phyloP scores from a whole-genome alignment of 371 early-diverging fungal genomes.

The Haplosporangium sp. region DNA sequence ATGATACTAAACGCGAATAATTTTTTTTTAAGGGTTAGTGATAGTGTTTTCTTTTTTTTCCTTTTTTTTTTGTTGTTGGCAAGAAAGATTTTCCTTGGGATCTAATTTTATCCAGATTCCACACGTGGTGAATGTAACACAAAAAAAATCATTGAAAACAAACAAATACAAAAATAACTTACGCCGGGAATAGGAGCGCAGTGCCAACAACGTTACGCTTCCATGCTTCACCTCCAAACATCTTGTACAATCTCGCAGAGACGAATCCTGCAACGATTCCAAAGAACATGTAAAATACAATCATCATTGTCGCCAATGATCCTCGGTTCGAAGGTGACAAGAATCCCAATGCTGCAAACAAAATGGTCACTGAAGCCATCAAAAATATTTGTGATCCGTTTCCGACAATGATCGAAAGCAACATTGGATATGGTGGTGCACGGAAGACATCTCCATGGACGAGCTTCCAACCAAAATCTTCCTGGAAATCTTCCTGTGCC shows the following conservation, averaged over 20 bases:
- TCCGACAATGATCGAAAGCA: constrained; percentile 90
- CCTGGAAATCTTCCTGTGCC: constrained; percentile 84
- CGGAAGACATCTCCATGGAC: constrained; percentile 96
- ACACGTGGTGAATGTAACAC: not conserved
- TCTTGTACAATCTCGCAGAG: constrained; percentile 93
- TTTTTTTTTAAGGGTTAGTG: not conserved
- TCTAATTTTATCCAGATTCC: not conserved
- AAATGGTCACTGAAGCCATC: constrained; percentile 85
- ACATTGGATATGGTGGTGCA: constrained; percentile 80
- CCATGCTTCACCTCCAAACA: constrained; percentile 93
- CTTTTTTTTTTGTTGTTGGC: not conserved
- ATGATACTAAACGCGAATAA: constrained; percentile 58
- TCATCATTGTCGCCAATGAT: constrained; percentile 88
- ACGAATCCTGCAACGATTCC: constrained; percentile 88
- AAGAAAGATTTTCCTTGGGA: not conserved
- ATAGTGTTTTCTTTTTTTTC: not conserved
- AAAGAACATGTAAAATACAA: constrained; percentile 91
- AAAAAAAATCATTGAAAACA: not conserved
- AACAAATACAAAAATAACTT: constrained; percentile 32
- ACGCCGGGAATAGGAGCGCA: constrained; percentile 88
- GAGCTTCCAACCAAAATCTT: constrained; percentile 94
- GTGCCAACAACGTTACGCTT: constrained; percentile 84
- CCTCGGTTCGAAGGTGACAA: constrained; percentile 96
- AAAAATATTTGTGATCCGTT: constrained; percentile 91
- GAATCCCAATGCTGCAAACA: constrained; percentile 97